Conservation (phyloP, 768 basidiomycete species). For the Xerocomellus amylosporus region DNA sequence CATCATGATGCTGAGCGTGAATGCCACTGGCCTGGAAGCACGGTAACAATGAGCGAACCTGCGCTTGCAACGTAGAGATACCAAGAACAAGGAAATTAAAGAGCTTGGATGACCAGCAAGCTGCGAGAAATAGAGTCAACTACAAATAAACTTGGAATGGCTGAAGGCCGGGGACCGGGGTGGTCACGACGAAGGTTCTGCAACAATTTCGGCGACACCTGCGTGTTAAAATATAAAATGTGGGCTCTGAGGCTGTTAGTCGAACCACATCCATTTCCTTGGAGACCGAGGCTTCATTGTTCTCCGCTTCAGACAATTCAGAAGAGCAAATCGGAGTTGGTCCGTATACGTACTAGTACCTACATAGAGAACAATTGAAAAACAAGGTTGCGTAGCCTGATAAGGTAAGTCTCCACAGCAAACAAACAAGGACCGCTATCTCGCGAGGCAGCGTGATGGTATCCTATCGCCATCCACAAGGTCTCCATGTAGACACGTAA, state of each 20-base stretch:
- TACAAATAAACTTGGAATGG: conserved; percentile 2
- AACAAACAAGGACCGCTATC: conserved; percentile 4
- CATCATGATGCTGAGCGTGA: conserved; percentile 10
- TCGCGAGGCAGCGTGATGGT: background rate
- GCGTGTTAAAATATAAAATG: conserved; percentile 3
- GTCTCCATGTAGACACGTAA: conserved; percentile 7
- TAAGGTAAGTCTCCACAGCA: conserved; percentile 18
- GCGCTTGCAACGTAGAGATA: conserved; percentile 16
- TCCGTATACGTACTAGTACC: conserved; percentile 5
- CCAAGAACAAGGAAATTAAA: background rate
- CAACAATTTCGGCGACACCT: background rate
- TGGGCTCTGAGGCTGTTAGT: background rate
- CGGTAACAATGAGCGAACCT: conserved; percentile 14
- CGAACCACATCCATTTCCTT: conserved; percentile 16
- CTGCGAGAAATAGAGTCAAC: conserved; percentile 2
- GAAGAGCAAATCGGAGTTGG: conserved; percentile 4
- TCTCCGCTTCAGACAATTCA: background rate
- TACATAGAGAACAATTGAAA: conserved; percentile 22
- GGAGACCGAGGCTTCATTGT: conserved; percentile 29
- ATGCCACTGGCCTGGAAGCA: background rate
- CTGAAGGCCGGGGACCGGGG: background rate
- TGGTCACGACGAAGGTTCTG: background rate
- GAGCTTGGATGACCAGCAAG: conserved; percentile 30
- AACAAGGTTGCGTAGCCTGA: conserved; percentile 13
- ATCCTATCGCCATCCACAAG: conserved; percentile 1